These are phyloP conservation scores for Barnettozyma pratensis DNA, from an alignment of 805 yeast genomes.

Conservation along the genomic window DNA sequence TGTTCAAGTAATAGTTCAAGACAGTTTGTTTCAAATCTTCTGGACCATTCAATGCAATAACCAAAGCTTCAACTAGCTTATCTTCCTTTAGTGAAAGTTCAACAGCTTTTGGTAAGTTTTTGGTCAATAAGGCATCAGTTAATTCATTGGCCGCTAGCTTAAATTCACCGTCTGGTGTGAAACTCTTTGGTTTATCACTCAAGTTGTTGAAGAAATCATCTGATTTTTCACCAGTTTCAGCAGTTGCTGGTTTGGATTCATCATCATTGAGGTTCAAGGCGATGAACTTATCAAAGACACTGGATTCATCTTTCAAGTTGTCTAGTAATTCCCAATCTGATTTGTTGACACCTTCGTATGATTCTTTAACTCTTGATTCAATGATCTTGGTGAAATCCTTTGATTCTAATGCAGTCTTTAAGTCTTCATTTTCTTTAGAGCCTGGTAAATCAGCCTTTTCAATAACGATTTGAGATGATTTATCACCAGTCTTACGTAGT, in stretches of 20 bases:
- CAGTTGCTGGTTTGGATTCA: constrained; percentile 19
- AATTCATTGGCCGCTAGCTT: constrained; percentile 38
- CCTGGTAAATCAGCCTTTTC: constrained; percentile 34
- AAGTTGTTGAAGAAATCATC: constrained; percentile 34
- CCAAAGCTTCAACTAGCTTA: constrained; percentile 70
- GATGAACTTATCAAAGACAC: constrained; percentile 43
- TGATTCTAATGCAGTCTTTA: constrained; percentile 53
- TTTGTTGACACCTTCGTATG: constrained; percentile 35
- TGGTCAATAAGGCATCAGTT: constrained; percentile 48
- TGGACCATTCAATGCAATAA: constrained; percentile 68
- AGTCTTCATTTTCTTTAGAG: constrained; percentile 33
- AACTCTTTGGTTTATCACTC: constrained; percentile 24
- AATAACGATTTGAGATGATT: constrained; percentile 38
- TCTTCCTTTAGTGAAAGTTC: constrained; percentile 58
- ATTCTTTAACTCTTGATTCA: constrained; percentile 43
- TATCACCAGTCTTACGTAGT: constrained; percentile 37
- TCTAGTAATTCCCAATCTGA: constrained; percentile 65
- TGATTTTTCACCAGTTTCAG: constrained; percentile 21
- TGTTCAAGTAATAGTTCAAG: constrained; percentile 62
- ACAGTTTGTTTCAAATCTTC: constrained; percentile 62
- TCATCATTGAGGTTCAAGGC: constrained; percentile 30
- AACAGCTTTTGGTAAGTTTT: constrained; percentile 64
- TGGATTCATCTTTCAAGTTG: constrained; percentile 47
- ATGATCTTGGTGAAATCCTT: constrained; percentile 52
- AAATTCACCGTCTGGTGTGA: constrained; percentile 52